A percentile compares a stretch with the other conserved stretches of the same genome.
These are phyloP conservation scores for Aspergillus novoparasiticus DNA, from an alignment of 2,329 filamentous ascomycete genomes.

Conservation along the genomic window DNA sequence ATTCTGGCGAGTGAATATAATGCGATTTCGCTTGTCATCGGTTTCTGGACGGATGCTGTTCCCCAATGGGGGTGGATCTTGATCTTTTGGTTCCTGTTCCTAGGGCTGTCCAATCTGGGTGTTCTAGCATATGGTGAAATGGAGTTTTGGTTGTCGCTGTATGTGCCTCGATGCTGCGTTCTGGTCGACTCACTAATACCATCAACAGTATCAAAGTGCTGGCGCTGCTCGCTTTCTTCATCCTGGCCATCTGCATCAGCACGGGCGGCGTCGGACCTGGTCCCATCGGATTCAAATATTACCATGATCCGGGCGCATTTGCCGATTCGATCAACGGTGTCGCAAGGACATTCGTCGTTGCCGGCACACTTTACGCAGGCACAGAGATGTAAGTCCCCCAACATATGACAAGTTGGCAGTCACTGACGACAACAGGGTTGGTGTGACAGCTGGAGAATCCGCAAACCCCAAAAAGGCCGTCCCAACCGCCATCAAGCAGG, in stretches of 20 bases:
- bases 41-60: conserved; percentile 48
- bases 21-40: conserved; percentile 48
- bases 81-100: conserved; percentile 50
- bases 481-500: conserved; percentile 46
- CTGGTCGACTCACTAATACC: conserved; percentile 6
- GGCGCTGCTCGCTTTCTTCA: conserved; percentile 35
- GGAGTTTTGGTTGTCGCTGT: conserved; percentile 49
- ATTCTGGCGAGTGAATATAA: conserved; percentile 50
- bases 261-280: conserved; percentile 33
- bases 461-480: conserved; percentile 50
- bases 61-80: conserved; percentile 52
- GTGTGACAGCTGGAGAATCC: conserved; percentile 39
- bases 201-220: conserved; percentile 34
- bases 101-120: conserved; percentile 43
- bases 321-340: conserved; percentile 40
- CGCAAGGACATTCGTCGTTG: conserved; percentile 39
- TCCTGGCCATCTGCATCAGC: conserved; percentile 38
- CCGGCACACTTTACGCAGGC: conserved; percentile 37
- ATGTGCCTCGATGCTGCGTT: background rate
- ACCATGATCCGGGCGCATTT: conserved; percentile 38
- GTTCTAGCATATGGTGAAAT: conserved; percentile 57
- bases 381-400: conserved; percentile 32
- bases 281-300: conserved; percentile 41
- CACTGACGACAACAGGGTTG: conserved; percentile 31
- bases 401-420: background rate